Percentiles rank a stretch among this genome's conserved stretches.
These are phyloP conservation scores for Aphanoascus verrucosus DNA, from an alignment of 2,329 filamentous ascomycete species.

Conservation along the genomic window DNA sequence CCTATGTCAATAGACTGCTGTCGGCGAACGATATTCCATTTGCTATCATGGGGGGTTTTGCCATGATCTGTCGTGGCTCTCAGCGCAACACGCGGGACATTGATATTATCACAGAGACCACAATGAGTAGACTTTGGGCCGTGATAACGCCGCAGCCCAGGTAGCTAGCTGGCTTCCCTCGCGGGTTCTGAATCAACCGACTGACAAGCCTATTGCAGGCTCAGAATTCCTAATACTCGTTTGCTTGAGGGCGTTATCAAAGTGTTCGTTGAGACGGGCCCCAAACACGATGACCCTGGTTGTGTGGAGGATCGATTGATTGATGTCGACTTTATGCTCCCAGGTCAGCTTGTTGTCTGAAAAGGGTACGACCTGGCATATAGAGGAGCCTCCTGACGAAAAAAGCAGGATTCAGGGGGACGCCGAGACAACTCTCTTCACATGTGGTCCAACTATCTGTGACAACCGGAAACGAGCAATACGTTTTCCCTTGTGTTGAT, in stretches of 20 bases:
- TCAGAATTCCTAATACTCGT: neutral
- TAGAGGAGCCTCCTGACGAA: neutral
- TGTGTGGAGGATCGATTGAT: neutral
- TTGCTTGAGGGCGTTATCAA: neutral
- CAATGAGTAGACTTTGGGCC: neutral
- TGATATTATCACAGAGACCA: neutral
- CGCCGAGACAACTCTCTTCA: neutral
- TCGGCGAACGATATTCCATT: neutral
- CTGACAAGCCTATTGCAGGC: neutral
- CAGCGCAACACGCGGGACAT: neutral
- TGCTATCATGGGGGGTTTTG: constrained; percentile 3
- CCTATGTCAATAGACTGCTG: neutral
- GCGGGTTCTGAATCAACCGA: too few relatives aligned
- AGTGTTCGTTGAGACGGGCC: neutral
- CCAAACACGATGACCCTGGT: neutral
- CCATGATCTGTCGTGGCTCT: neutral
- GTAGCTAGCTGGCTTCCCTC: too few relatives aligned
- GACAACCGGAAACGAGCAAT: neutral
- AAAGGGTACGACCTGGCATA: neutral
- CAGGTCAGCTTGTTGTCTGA: neutral
- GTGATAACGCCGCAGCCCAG: neutral
- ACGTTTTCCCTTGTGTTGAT: neutral
- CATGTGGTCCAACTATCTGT: neutral
- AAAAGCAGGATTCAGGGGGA: neutral
- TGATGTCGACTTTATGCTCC: neutral